phyloP scores from a whole-genome alignment of 2,329 filamentous ascomycete genomes.

The Aspergillus puulaauensis region DNA sequence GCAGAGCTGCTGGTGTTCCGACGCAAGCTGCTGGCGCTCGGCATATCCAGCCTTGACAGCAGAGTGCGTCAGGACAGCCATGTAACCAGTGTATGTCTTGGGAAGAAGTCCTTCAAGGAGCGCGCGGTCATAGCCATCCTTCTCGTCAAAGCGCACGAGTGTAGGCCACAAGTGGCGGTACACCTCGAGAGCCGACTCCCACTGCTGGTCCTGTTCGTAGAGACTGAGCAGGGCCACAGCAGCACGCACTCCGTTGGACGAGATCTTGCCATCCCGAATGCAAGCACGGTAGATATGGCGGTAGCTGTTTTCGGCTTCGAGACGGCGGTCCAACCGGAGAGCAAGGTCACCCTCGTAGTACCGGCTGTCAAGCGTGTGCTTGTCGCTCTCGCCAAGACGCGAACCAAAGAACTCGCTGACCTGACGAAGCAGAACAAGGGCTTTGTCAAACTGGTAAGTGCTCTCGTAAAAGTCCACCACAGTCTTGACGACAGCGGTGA shows the following conservation, averaged over 20 bases:
- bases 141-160: conserved; percentile 43
- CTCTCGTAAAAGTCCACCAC: conserved; percentile 39
- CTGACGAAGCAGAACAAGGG: conserved; percentile 29
- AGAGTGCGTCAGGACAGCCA: conserved; percentile 47
- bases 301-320: conserved; percentile 42
- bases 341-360: conserved; percentile 50
- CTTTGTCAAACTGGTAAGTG: conserved; percentile 37
- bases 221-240: conserved; percentile 46
- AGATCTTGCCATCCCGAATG: conserved; percentile 26
- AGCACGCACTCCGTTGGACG: conserved; percentile 48
- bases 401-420: conserved; percentile 32
- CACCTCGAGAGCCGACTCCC: conserved; percentile 48
- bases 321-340: conserved; percentile 40
- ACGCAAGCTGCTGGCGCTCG: conserved; percentile 47
- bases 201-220: conserved; percentile 47
- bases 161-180: conserved; percentile 51
- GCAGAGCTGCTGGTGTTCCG: conserved; percentile 51
- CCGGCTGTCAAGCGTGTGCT: conserved; percentile 48
- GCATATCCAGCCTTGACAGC: conserved; percentile 43
- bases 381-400: conserved; percentile 38
- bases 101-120: conserved; percentile 43
- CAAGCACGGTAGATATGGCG: conserved; percentile 45
- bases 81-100: conserved; percentile 50
- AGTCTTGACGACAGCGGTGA: conserved; percentile 33
- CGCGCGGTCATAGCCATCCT: conserved; percentile 37